These are phyloP conservation scores for Globisporangium takayamanum DNA, from an alignment of 352 stramenopile species.

Conservation along the genomic window DNA sequence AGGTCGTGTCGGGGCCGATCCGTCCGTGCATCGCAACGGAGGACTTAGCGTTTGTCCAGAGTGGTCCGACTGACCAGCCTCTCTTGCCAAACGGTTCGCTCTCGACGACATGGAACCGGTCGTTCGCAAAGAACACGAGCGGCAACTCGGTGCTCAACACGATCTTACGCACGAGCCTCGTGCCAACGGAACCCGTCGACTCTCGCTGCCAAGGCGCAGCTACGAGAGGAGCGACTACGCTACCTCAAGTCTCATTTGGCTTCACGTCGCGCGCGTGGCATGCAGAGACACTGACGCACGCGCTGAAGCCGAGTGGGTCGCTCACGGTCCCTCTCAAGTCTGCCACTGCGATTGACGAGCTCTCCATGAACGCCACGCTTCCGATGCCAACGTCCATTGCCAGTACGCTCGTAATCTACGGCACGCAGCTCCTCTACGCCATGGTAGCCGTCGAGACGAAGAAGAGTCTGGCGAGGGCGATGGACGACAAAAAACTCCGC, in stretches of 20 bases:
- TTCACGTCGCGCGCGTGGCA: conserved; percentile 15
- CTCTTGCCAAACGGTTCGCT: background rate
- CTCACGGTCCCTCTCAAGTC: conserved; percentile 3
- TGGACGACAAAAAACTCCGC: background rate
- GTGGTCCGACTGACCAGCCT: background rate
- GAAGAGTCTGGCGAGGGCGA: no score
- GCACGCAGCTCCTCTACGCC: background rate
- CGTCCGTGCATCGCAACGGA: background rate
- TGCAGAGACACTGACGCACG: background rate
- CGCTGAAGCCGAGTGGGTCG: background rate
- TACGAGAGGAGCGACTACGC: background rate
- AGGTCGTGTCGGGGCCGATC: background rate
- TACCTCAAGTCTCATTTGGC: conserved; percentile 10
- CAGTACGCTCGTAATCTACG: conserved; percentile 3
- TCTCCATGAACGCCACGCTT: background rate
- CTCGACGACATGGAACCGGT: background rate
- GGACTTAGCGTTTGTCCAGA: background rate
- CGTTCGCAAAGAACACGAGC: conserved; percentile 2
- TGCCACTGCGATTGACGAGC: background rate
- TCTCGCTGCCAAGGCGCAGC: background rate
- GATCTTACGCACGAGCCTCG: conserved; percentile 13
- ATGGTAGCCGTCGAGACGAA: background rate
- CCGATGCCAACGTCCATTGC: conserved; percentile 11
- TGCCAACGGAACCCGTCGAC: background rate
- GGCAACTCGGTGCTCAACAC: conserved; percentile 11